These are phyloP conservation scores for Penicillium samsonianum DNA, from an alignment of 495 filamentous ascomycete genomes.

Conservation along the genomic window DNA sequence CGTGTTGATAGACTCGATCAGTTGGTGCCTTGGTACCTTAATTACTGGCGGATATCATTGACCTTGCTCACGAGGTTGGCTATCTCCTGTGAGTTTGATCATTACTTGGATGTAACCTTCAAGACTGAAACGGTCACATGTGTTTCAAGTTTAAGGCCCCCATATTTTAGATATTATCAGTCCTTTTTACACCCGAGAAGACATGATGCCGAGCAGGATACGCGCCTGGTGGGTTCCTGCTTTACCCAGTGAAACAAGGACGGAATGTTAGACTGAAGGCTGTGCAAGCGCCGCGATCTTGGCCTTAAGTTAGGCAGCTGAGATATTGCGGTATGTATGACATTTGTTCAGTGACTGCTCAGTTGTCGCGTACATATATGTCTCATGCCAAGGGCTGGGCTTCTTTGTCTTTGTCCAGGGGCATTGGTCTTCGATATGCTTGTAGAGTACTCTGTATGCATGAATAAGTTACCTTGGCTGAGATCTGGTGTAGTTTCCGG, in stretches of 20 bases:
- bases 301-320: conserved; percentile 4
- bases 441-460: background rate
- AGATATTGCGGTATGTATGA: background rate
- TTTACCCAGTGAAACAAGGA: background rate
- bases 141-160: background rate
- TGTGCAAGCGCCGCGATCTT: conserved; percentile 5
- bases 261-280: background rate
- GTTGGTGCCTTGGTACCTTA: no score
- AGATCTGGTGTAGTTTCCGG: background rate
- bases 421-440: background rate
- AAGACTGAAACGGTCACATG: background rate
- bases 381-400: conserved; percentile 2
- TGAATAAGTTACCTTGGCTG: background rate
- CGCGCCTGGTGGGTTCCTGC: background rate
- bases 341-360: background rate
- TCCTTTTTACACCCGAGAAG: background rate
- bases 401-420: background rate
- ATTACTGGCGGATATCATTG: conserved; percentile 4
- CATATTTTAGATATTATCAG: background rate
- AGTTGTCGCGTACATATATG: background rate
- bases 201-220: background rate
- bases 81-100: background rate
- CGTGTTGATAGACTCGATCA: conserved; percentile 28
- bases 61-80: background rate
- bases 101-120: background rate